phyloP scores from a whole-genome alignment of 345 rosid genomes.

The Camelina hispida region DNA sequence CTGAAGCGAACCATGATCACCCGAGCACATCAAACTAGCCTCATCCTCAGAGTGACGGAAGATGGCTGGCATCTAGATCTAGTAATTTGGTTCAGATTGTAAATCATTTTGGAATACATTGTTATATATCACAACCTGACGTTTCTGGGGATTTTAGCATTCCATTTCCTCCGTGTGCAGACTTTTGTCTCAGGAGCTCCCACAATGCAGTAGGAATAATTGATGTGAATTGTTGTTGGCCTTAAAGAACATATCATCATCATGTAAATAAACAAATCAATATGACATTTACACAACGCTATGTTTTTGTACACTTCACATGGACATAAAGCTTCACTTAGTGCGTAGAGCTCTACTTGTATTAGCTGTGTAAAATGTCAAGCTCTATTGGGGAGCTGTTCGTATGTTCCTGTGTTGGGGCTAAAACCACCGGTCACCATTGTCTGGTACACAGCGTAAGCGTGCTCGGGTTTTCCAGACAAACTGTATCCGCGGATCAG shows the following conservation, averaged over 20 bases:
- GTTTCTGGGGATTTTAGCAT: slow-evolving; percentile 20
- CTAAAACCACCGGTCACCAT: slow-evolving; percentile 87
- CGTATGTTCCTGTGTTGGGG: slow-evolving; percentile 81
- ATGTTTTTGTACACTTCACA: slow-evolving; percentile 39
- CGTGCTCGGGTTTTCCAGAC: slow-evolving; percentile 69
- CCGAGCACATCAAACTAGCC: slow-evolving; percentile 36
- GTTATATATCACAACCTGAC: slow-evolving; percentile 8
- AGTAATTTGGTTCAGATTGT: slow-evolving; percentile 29
- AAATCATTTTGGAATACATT: slow-evolving; percentile 33
- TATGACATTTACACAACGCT: slow-evolving; percentile 42
- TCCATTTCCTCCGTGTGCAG: slow-evolving; percentile 1
- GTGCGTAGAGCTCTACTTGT: slow-evolving; percentile 32
- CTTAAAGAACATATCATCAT: slow-evolving; percentile 27
- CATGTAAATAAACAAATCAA: slow-evolving; percentile 35
- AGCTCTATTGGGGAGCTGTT: slow-evolving; percentile 77
- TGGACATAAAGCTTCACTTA: slow-evolving; percentile 29
- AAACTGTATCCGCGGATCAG: slow-evolving; percentile 76
- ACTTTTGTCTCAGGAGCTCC: slow-evolving; percentile 27
- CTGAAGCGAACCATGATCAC: slow-evolving; percentile 21
- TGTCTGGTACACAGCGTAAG: slow-evolving; percentile 73
- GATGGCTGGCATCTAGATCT: slow-evolving; percentile 35
- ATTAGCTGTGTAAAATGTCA: slow-evolving; percentile 37
- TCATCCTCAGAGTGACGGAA: neutral
- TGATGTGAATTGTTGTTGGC: slow-evolving; percentile 26
- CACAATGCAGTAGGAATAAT: slow-evolving; percentile 30